These are phyloP conservation scores for Cercospora zeae-maydis DNA, from an alignment of 2,329 filamentous ascomycete genomes.

Conservation along the genomic window DNA sequence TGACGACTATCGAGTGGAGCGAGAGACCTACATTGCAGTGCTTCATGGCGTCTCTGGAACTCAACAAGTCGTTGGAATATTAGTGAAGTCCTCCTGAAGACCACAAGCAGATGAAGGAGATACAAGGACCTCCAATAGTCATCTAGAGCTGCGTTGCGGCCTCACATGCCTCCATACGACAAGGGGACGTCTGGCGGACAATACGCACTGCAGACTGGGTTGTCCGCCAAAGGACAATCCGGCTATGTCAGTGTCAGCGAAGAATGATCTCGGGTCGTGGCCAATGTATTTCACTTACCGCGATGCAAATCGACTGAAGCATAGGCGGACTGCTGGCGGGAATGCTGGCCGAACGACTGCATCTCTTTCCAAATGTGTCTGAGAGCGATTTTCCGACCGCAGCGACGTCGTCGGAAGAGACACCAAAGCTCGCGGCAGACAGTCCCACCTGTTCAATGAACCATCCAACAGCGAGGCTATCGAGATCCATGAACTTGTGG, in stretches of 20 bases:
- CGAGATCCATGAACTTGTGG: conserved; percentile 58
- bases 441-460: conserved; percentile 59
- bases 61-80: neutral
- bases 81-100: neutral
- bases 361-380: conserved; percentile 52
- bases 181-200: too few relatives aligned
- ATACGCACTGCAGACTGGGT: neutral
- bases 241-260: neutral
- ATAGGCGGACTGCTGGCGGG: conserved; percentile 44
- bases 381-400: conserved; percentile 50
- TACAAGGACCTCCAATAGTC: too few relatives aligned
- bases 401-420: conserved; percentile 51
- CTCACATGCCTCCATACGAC: neutral
- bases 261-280: neutral
- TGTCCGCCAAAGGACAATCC: neutral
- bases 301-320: conserved; percentile 54
- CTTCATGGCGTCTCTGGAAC: too few relatives aligned
- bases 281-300: neutral
- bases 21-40: too few relatives aligned
- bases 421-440: conserved; percentile 57
- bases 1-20: too few relatives aligned
- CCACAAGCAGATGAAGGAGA: neutral
- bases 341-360: conserved; percentile 46
- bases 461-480: conserved; percentile 52
- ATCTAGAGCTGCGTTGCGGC: neutral